A percentile compares a stretch with the other conserved stretches of the same genome.
phyloP scores from a whole-genome alignment of 2,329 filamentous ascomycete species.

The Trichoderma atroviride region DNA sequence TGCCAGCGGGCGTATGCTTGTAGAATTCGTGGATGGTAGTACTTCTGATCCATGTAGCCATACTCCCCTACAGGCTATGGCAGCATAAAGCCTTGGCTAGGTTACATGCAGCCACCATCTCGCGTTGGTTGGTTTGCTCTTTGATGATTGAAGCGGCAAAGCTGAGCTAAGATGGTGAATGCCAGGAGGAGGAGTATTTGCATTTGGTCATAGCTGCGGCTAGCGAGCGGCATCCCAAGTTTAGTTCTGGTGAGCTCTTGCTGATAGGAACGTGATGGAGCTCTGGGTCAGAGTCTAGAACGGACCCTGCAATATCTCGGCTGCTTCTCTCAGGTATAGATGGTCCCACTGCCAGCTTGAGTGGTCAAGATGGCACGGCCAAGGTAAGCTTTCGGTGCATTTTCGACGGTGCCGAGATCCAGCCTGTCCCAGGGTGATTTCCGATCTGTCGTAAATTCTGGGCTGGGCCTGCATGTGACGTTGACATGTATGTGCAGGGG shows the following conservation, averaged over 20 bases:
- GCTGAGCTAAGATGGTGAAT: neutral
- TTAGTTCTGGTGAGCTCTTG: neutral
- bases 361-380: neutral
- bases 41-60: neutral
- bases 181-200: neutral
- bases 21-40: neutral
- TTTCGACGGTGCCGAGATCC: neutral
- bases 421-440: neutral
- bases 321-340: neutral
- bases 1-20: neutral
- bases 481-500: neutral
- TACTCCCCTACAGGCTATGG: neutral
- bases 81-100: neutral
- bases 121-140: neutral
- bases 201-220: neutral
- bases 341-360: neutral
- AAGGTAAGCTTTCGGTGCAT: neutral
- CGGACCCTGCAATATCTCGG: neutral
- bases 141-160: neutral
- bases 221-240: neutral
- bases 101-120: constrained; percentile 14
- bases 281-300: neutral
- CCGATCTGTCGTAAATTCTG: constrained; percentile 3
- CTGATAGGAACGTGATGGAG: neutral
- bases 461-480: neutral